These are phyloP conservation scores for Cyphellophora europaea DNA, from an alignment of 2,329 filamentous ascomycete genomes.

Conservation along the genomic window DNA sequence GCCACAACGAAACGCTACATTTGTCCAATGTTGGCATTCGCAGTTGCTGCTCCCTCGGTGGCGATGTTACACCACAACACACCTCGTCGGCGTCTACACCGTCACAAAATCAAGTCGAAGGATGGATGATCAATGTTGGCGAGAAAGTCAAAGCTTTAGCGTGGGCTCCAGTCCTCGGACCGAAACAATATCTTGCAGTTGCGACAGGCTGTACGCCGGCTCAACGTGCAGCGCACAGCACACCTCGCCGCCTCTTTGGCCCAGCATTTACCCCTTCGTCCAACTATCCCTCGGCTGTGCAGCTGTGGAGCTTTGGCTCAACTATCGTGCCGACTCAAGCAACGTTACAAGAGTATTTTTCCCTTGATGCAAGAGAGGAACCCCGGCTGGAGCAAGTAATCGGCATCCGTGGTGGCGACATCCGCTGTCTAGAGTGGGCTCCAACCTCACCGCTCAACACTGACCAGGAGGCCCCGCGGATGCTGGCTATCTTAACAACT, in stretches of 20 bases:
- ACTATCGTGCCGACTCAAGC: too few relatives aligned
- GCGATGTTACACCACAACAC: too few relatives aligned
- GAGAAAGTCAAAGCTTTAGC: constrained; percentile 40
- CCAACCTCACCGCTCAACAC: constrained; percentile 27
- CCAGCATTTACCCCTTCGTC: constrained; percentile 38
- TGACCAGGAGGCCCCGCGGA: constrained; percentile 24
- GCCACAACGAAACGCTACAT: too few relatives aligned
- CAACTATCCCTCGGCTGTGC: constrained; percentile 38
- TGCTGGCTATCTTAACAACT: constrained; percentile 49
- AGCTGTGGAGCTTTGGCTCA: constrained; percentile 52
- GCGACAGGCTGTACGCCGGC: constrained; percentile 29
- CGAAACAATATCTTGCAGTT: constrained; percentile 49
- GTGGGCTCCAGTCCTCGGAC: constrained; percentile 37
- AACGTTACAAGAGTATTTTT: too few relatives aligned
- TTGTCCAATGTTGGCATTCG: too few relatives aligned
- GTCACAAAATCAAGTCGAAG: constrained; percentile 9
- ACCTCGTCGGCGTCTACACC: too few relatives aligned
- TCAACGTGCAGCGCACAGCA: constrained; percentile 25
- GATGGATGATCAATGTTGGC: constrained; percentile 50
- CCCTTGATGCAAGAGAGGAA: too few relatives aligned
- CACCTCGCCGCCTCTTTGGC: constrained; percentile 7
- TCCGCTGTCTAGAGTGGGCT: constrained; percentile 49
- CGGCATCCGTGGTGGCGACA: constrained; percentile 49
- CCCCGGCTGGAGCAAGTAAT: constrained; percentile 42
- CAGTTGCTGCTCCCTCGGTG: too few relatives aligned